Conservation (phyloP, 345 rosid species). For the Lumnitzera littorea region DNA sequence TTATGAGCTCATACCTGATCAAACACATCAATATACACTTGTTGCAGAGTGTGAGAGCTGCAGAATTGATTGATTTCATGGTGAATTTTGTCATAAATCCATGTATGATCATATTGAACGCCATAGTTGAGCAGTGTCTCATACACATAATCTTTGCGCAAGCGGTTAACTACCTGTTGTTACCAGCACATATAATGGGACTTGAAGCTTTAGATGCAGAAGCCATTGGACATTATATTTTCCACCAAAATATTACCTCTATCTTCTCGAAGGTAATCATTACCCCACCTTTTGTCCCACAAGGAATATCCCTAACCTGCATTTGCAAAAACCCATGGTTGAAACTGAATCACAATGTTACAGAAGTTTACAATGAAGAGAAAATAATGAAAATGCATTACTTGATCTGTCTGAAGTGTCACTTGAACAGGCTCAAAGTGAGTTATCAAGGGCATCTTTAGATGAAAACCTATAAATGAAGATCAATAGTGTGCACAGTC, state of each 20-base stretch:
- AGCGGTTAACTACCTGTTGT: slow-evolving; percentile 71
- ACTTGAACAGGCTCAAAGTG: slow-evolving; percentile 91
- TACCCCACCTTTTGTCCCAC: slow-evolving; percentile 96
- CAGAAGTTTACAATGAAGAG: slow-evolving; percentile 8
- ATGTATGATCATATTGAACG: slow-evolving; percentile 77
- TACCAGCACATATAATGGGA: slow-evolving; percentile 6
- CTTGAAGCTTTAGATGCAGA: neutral
- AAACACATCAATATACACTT: slow-evolving; percentile 93
- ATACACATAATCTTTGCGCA: slow-evolving; percentile 68
- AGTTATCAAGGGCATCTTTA: slow-evolving; percentile 74
- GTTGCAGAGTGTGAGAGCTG: slow-evolving; percentile 87
- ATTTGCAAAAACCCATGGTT: slow-evolving; percentile 1
- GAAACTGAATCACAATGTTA: slow-evolving; percentile 2
- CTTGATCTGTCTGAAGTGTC: slow-evolving; percentile 89
- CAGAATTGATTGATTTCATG: slow-evolving; percentile 99
- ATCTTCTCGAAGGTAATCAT: slow-evolving; percentile 93
- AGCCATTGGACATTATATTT: neutral
- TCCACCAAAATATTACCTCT: slow-evolving; percentile 37
- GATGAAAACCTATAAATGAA: slow-evolving; percentile 55
- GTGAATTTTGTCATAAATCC: slow-evolving; percentile 98
- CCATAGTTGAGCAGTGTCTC: slow-evolving; percentile 83
- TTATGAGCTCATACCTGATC: slow-evolving; percentile 52
- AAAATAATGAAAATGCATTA: slow-evolving; percentile 11
- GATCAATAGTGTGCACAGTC: neutral
- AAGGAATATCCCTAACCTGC: slow-evolving; percentile 87